phyloP scores from a whole-genome alignment of 1,139 yeast genomes.

The Suhomyces choctaworum region DNA sequence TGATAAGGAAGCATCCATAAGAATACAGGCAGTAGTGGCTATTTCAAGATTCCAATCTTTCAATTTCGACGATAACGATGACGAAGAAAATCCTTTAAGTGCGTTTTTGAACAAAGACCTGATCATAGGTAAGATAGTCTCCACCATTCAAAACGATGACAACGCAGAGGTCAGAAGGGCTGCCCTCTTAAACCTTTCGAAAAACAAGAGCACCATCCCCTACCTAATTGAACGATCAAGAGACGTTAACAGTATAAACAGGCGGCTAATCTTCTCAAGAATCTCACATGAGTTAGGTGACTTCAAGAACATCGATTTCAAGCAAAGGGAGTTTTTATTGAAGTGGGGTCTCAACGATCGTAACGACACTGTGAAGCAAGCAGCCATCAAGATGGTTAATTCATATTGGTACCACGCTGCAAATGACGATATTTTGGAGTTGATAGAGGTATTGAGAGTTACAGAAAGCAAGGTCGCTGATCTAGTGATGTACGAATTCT shows the following conservation, averaged over 20 bases:
- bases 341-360: slow-evolving; percentile 89
- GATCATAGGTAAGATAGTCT: slow-evolving; percentile 52
- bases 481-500: slow-evolving; percentile 62
- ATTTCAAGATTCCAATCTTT: slow-evolving; percentile 73
- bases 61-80: slow-evolving; percentile 42
- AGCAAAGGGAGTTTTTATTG: slow-evolving; percentile 65
- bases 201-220: slow-evolving; percentile 54
- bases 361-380: slow-evolving; percentile 67
- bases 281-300: slow-evolving; percentile 69
- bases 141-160: slow-evolving; percentile 71
- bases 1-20: slow-evolving; percentile 77
- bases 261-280: slow-evolving; percentile 72
- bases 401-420: slow-evolving; percentile 70
- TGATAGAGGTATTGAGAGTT: slow-evolving; percentile 71
- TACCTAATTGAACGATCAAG: slow-evolving; percentile 77
- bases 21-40: slow-evolving; percentile 82
- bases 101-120: slow-evolving; percentile 19
- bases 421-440: slow-evolving; percentile 68
- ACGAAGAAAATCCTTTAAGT: slow-evolving; percentile 25
- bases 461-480: slow-evolving; percentile 65
- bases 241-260: slow-evolving; percentile 69
- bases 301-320: slow-evolving; percentile 58
- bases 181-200: slow-evolving; percentile 68
- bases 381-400: slow-evolving; percentile 72
- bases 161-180: slow-evolving; percentile 90